These are phyloP conservation scores for Stephania japonica DNA, from an alignment of 164 flowering plant species.

Conservation along the genomic window DNA sequence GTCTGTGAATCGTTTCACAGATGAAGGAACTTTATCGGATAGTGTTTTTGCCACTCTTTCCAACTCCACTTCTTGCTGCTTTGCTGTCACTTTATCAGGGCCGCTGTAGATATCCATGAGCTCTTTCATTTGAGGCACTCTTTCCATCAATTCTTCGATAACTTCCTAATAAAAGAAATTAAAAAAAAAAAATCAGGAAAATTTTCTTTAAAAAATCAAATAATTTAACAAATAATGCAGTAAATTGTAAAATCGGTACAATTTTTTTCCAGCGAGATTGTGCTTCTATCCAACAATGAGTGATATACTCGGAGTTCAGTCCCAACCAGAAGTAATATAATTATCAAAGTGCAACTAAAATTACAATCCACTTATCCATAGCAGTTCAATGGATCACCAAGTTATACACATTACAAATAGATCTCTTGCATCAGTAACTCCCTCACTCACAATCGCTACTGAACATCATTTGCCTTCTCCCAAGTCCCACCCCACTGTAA, in stretches of 20 bases:
- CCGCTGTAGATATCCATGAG: constrained; percentile 71
- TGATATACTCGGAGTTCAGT: no score
- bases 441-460: no score
- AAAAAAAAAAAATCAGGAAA: not conserved
- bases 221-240: not conserved
- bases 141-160: constrained; percentile 54
- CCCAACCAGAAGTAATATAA: no score
- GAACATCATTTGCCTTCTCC: no score
- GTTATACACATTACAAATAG: no score
- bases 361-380: no score
- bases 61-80: constrained; percentile 58
- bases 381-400: no score
- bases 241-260: not conserved
- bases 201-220: not conserved
- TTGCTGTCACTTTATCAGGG: constrained; percentile 77
- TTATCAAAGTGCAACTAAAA: no score
- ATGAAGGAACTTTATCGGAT: constrained; percentile 57
- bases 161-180: constrained; percentile 41
- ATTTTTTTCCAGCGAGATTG: not conserved
- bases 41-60: constrained; percentile 74
- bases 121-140: constrained; percentile 52
- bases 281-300: no score
- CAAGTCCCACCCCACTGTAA: no score
- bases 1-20: constrained; percentile 57
- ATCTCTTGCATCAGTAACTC: no score